These are phyloP conservation scores for Entomortierella beljakovae DNA, from an alignment of 192 early-diverging fungal species.

Conservation along the genomic window DNA sequence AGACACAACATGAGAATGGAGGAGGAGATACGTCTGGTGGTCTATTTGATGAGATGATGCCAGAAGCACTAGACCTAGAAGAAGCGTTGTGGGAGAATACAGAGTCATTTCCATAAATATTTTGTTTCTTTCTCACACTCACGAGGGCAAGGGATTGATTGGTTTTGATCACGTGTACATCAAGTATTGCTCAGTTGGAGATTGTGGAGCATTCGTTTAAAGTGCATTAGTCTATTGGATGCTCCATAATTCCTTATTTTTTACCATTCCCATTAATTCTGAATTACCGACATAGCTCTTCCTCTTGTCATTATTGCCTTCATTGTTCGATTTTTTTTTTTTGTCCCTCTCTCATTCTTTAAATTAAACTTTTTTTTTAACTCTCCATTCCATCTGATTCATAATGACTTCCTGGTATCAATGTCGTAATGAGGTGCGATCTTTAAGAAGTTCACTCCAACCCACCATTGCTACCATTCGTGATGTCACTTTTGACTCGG, in stretches of 20 bases:
- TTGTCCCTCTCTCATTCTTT: neutral
- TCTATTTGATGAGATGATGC: constrained; percentile 48
- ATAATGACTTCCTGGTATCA: constrained; percentile 66
- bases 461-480: constrained; percentile 56
- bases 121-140: too few relatives aligned
- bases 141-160: too few relatives aligned
- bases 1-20: neutral
- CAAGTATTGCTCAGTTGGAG: too few relatives aligned
- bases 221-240: too few relatives aligned
- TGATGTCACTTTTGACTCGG: constrained; percentile 67
- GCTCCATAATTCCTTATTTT: too few relatives aligned
- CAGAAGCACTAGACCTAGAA: constrained; percentile 33
- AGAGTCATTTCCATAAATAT: constrained; percentile 26
- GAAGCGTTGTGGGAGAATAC: constrained; percentile 44
- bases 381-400: neutral
- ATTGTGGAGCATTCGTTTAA: too few relatives aligned
- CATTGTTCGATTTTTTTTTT: too few relatives aligned
- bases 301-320: too few relatives aligned
- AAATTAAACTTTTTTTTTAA: neutral
- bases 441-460: constrained; percentile 60
- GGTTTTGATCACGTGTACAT: too few relatives aligned
- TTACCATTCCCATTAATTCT: too few relatives aligned
- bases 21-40: neutral
- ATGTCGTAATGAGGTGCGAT: constrained; percentile 65
- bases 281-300: too few relatives aligned